Evolutionary conservation across 139 green algal genomes (phyloP).

Genomic region (Eudorina sp.): DNA sequence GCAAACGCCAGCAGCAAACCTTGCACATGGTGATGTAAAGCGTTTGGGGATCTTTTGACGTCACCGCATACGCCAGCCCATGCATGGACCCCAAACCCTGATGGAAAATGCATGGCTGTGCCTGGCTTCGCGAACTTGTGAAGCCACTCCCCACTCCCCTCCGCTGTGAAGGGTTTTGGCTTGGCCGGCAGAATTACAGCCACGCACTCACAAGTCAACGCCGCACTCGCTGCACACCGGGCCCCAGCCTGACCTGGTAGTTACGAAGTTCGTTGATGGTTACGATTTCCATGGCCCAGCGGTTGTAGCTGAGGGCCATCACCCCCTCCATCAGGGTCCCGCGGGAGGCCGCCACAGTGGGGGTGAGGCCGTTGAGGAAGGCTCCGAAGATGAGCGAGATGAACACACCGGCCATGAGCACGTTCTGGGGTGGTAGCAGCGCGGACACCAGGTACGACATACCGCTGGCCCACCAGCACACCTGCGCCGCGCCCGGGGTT

Average conservation of each 20-base stretch:
- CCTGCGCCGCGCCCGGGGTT: not conserved
- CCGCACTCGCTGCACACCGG: no score
- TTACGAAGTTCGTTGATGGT: conserved; percentile 51
- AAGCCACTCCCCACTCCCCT: no score
- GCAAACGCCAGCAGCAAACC: no score
- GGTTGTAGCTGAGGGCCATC: conserved; percentile 48
- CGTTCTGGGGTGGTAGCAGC: conserved; percentile 47
- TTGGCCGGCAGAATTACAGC: no score
- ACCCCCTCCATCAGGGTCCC: conserved; percentile 55
- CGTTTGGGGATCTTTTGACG: no score
- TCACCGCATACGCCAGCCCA: no score
- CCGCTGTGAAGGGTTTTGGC: no score
- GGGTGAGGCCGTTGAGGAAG: conserved; percentile 60
- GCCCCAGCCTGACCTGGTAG: conserved; percentile 56
- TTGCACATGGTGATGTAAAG: no score
- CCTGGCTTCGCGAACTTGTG: no score
- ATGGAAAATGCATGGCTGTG: no score
- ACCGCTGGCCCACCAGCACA: conserved; percentile 64
- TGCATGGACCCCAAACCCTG: no score
- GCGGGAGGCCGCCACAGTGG: conserved; percentile 34
- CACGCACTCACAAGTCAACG: no score
- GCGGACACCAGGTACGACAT: conserved; percentile 60
- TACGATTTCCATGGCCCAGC: conserved; percentile 61
- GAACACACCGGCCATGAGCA: conserved; percentile 64
- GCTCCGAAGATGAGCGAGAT: conserved; percentile 61